phyloP scores from a whole-genome alignment of 2,329 filamentous ascomycete genomes.

The Microcyclospora pomicola region DNA sequence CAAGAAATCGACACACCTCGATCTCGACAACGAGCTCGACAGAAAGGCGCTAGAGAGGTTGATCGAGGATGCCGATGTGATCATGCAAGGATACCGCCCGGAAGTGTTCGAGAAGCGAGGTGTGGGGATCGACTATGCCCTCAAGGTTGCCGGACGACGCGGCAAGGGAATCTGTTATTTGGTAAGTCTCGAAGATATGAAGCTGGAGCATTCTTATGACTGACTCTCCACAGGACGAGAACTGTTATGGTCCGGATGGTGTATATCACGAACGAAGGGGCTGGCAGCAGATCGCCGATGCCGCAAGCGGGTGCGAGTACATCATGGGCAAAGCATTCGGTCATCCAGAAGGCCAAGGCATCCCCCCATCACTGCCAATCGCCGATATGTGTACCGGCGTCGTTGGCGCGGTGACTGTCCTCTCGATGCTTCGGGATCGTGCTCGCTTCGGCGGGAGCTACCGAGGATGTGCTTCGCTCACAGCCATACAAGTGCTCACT shows the following conservation, averaged over 20 bases:
- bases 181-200: too few relatives aligned
- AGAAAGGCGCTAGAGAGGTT: slow-evolving; percentile 27
- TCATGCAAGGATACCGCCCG: slow-evolving; percentile 38
- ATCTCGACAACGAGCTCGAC: slow-evolving; percentile 29
- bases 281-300: slow-evolving; percentile 42
- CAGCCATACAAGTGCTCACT: slow-evolving; percentile 16
- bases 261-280: slow-evolving; percentile 34
- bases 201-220: too few relatives aligned
- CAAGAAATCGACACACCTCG: slow-evolving; percentile 34
- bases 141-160: slow-evolving; percentile 29
- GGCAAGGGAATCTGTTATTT: slow-evolving; percentile 34
- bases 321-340: slow-evolving; percentile 24
- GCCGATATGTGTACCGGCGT: slow-evolving; percentile 20
- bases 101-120: slow-evolving; percentile 35
- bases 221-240: too few relatives aligned
- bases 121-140: slow-evolving; percentile 28
- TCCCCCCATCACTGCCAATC: slow-evolving; percentile 18
- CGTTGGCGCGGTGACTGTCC: slow-evolving; percentile 14
- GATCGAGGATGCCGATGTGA: slow-evolving; percentile 36
- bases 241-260: slow-evolving; percentile 41
- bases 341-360: slow-evolving; percentile 13
- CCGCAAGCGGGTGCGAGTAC: slow-evolving; percentile 27
- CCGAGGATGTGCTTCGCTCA: slow-evolving; percentile 21
- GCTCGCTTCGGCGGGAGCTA: slow-evolving; percentile 6
- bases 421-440: slow-evolving; percentile 27